Base-by-base conservation (phyloP, 345 rosid species). In the Aurinia saxatilis region DNA sequence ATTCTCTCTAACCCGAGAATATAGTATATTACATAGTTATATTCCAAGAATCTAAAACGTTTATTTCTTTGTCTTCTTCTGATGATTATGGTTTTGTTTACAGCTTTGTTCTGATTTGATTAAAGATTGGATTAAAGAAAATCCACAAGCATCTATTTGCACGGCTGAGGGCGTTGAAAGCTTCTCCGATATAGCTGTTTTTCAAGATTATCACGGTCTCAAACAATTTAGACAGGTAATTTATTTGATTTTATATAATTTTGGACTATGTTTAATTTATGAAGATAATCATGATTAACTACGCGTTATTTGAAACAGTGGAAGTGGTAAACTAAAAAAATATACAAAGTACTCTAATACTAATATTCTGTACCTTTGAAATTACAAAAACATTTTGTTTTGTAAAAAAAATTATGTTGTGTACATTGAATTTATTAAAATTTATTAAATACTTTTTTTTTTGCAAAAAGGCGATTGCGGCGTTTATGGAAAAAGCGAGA, bases 151-250 rank as follows among this genome's bases (percentile, higher is more conserved):
- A 48, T 87, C 98, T 68, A 85, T 91, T 35, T 91, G 98, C 73
- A 87, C 85, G 2, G 23, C 73, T 5, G 86, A 80, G 46, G 95
- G 96, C 11, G 58, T 75, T 51, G 65, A 74, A 7, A 17, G 45
- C 50, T 85, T 91, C 80, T 79, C 70, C 59, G 82, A 85, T 52
- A 65, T 82, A 0, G 91, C 98, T n/a, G 75, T 17, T 59, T 91
- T 77, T 54, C 97, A 91, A 68, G 95, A 91, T 49, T 91, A 91
- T 65, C 93, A 87, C 15, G 97, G 97, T 69, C 70, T 85, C 47
- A 72, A 66, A 16, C 65, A 78, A 68, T 91, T 87, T 48, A 68
- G 89, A 81, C 62, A 79, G 77, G 95, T 90, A 66, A 63, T 51
- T 30, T 7, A 6, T 50, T 42, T 42, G 11, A 23, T 25, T 53